Percentiles rank a stretch among this genome's conserved stretches.
These are phyloP conservation scores for Pleurotus platypus DNA, from an alignment of 768 basidiomycete species.

Conservation along the genomic window DNA sequence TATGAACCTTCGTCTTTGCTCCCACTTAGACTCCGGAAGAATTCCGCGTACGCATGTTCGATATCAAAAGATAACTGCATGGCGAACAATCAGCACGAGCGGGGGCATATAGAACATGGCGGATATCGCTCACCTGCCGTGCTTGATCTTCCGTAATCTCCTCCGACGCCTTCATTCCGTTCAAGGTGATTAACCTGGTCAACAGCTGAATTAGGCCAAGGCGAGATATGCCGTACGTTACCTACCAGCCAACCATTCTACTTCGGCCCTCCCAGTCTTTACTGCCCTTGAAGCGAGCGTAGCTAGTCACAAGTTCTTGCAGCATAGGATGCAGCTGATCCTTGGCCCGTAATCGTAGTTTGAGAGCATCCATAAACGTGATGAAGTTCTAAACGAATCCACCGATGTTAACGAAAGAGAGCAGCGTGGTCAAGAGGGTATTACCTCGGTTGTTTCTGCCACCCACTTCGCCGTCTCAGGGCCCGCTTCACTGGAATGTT, in stretches of 20 bases:
- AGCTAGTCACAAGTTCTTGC: constrained; percentile 93
- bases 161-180: constrained; percentile 95
- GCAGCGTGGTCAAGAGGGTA: neutral
- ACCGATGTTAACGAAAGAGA: neutral
- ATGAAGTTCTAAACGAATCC: constrained; percentile 74
- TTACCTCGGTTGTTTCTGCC: constrained; percentile 93
- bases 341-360: constrained; percentile 87
- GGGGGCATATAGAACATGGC: neutral
- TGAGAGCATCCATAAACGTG: constrained; percentile 97
- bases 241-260: constrained; percentile 89
- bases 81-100: neutral
- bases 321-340: constrained; percentile 94
- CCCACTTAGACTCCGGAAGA: constrained; percentile 71
- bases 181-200: constrained; percentile 88
- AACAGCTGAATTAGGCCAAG: too few species aligned
- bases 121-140: constrained; percentile 68
- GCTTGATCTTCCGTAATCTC: constrained; percentile 95
- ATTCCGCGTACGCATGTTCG: constrained; percentile 93
- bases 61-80: constrained; percentile 89
- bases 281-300: constrained; percentile 90
- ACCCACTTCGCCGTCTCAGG: constrained; percentile 69
- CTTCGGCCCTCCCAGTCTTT: constrained; percentile 97
- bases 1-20: constrained; percentile 32
- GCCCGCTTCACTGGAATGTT: constrained; percentile 90
- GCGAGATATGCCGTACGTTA: neutral